Percentiles rank a stretch among this genome's conserved stretches.
phyloP scores from a whole-genome alignment of 306 rosid genomes.

The Fagus crenata region DNA sequence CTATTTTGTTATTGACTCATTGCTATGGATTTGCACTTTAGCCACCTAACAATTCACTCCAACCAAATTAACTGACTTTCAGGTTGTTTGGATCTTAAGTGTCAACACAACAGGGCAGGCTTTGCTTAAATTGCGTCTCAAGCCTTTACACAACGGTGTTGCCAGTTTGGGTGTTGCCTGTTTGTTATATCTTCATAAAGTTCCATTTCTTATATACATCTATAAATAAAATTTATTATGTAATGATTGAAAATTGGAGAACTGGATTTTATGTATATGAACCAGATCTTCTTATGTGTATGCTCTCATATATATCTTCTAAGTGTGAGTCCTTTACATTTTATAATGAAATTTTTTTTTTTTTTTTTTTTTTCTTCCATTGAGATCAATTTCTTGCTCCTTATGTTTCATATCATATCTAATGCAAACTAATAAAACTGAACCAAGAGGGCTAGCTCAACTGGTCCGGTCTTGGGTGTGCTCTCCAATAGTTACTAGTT shows the following conservation, averaged over 20 bases:
- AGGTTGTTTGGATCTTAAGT: constrained; percentile 55
- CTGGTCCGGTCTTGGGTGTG: no score
- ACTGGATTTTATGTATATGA: neutral
- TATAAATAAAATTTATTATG: neutral
- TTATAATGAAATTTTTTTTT: neutral
- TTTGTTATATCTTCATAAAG: neutral
- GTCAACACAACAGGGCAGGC: constrained; percentile 3
- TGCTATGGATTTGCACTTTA: constrained; percentile 16
- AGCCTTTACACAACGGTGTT: neutral
- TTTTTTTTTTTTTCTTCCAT: neutral
- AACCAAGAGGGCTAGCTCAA: no score
- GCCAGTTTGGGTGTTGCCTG: no score
- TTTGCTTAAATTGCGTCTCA: constrained; percentile 7
- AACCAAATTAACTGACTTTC: constrained; percentile 21
- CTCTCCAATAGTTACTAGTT: no score
- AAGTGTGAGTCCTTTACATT: neutral
- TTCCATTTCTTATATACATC: neutral
- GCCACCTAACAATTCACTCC: constrained; percentile 5
- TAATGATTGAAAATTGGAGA: constrained; percentile 2
- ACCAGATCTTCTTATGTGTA: neutral
- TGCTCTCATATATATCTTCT: no score
- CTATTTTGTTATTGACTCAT: neutral
- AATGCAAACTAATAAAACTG: no score
- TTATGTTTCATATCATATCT: no score
- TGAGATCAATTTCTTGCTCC: neutral